Evolutionary conservation across 495 filamentous ascomycete genomes (phyloP), one percentile per base, ranked within the genome.

Genomic region (Aspergillus campestris): DNA sequence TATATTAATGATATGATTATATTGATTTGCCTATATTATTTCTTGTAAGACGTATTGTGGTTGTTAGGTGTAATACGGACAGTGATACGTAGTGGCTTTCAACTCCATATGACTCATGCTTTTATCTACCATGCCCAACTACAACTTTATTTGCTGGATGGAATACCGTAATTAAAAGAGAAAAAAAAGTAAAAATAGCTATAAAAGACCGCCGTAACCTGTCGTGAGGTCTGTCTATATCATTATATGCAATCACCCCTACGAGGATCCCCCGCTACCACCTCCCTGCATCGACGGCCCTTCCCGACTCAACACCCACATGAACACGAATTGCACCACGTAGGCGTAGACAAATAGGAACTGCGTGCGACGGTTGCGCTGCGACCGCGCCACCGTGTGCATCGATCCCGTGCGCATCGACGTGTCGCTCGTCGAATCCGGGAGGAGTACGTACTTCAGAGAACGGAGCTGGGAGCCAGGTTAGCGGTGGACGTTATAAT

Each of bases 291-390:
- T 44, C 38, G 56, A 53, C 0, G 65, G 69, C 8, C 67, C 75
- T 57, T 77, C 73, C 6, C 77, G 71, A 47, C 72, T 94, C 47
- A 98, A 71, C 50, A 90, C 78, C 84, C 92, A 91, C 87, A 96
- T 96, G 61, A 96, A 94, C 44, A 90, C 57, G 38, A 97, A 80
- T 65, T 98, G 92, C 42, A 95, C 83, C 11, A 90, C 71, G 64
- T 97, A 98, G 33, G 87, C 86, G 69, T 98, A 98, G 48, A 91
- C 67, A 66, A 97, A 96, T 48, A 98, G 69, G 55, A 98, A 98
- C 70, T 96, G 89, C 3, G 89, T 96, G 45, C 92, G 75, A 61
- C 88, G 80, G 65, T 84, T 95, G 58, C 84, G 79, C 71, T 94
- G 90, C 12, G 85, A 79, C 51, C 90, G 79, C 32, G 82, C 81